phyloP scores from a whole-genome alignment of 2,329 filamentous ascomycete species.

The Penicillium sp. region DNA sequence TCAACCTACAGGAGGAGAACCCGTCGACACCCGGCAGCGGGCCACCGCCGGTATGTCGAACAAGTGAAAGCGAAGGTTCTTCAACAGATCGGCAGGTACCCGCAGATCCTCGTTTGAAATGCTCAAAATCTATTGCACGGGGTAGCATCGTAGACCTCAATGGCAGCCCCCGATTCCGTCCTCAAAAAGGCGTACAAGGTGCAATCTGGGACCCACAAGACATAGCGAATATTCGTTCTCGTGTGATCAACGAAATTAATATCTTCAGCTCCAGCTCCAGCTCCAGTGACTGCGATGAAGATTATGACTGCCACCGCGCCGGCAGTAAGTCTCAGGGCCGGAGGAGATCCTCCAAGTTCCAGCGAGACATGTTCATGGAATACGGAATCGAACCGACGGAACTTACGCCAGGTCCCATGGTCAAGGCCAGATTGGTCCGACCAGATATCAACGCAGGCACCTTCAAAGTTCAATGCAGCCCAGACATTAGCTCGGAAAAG shows the following conservation, averaged over 20 bases:
- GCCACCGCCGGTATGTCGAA: too few species aligned
- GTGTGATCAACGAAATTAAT: neutral
- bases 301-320: neutral
- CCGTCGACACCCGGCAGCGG: too few species aligned
- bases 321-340: constrained; percentile 3
- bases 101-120: neutral
- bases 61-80: constrained; percentile 3
- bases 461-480: neutral
- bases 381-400: constrained; percentile 15
- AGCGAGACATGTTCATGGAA: constrained; percentile 18
- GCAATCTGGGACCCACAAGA: neutral
- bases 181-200: neutral
- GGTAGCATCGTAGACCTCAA: constrained; percentile 31
- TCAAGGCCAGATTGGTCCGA: neutral
- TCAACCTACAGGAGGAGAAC: too few species aligned
- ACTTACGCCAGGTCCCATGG: neutral
- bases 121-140: constrained; percentile 3
- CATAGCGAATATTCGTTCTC: neutral
- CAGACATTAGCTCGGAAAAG: neutral
- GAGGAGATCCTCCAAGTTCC: constrained; percentile 14
- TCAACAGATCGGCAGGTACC: constrained; percentile 18
- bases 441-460: neutral
- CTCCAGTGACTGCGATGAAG: constrained; percentile 7
- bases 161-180: constrained; percentile 30
- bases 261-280: constrained; percentile 4